Evolutionary conservation across 352 stramenopile genomes (phyloP), one percentile per base, ranked within the genome.

Genomic region (Globisporangium orthogonon): DNA sequence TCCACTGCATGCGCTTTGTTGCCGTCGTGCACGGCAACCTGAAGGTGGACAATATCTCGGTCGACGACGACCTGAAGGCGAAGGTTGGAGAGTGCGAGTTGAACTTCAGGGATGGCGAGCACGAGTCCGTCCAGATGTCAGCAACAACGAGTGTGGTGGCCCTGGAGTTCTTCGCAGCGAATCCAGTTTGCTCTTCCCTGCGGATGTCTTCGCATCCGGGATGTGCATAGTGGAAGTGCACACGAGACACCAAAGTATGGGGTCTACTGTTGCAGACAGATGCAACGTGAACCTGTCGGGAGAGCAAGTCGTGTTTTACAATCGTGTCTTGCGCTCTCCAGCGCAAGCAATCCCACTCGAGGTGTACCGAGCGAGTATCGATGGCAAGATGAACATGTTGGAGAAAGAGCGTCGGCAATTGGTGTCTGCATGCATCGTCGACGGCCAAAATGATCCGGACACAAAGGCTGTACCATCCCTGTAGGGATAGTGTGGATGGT

Each of bases 21-120:
- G 56, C 54, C 17, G 48, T 82, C 28, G 65, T 85, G 0, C 79
- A 89, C 46, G 56, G 74, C 28, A 78, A 89, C 41, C 29, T 89
- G 31, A 86, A 85, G 52, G 73, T 62, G 2, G 64, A 79, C 45
- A 88, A 95, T 48, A 70, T 94, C 30, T 59, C 91, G 13, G 60
- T 94, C 1, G 67, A 62, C 31, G 53, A 56, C 4, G 61, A 80
- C 29, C 67, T 76, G 4, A 62, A 78, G 2, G 76, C 83, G 30
- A 91, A 93, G 50, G 70, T 96, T 23, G 71, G 73, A 1, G 82
- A 93, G 59, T 92, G 90, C 69, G 79, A 79, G 6, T 52, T 68
- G 9, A 31, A 18, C 17, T 56, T 47, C 39, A 37, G 37, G 10
- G 46, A 29, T 29, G 28, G 30, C 28, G 39, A n/a, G 13, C 23